Conservation (phyloP, 1,284 basidiomycete species). For the Tilletiopsis washingtonensis region DNA sequence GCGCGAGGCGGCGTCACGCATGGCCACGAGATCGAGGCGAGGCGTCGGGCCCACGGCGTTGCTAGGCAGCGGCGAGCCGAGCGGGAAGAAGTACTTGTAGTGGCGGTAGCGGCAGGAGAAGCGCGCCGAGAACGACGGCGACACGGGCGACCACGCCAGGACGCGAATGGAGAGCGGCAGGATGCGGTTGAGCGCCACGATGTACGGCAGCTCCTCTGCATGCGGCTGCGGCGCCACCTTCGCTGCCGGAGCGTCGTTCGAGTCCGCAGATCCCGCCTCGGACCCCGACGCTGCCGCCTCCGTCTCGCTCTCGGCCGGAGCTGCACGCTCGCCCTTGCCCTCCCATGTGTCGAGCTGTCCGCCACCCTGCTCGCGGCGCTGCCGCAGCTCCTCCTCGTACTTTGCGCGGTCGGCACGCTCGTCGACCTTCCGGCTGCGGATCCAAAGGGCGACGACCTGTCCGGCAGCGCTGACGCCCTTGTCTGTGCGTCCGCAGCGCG, state of each 20-base stretch:
- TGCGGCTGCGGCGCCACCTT: background rate
- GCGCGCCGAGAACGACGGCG: conserved; percentile 70
- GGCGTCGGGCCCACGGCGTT: background rate
- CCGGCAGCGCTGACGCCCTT: conserved; percentile 87
- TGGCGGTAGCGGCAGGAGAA: conserved; percentile 81
- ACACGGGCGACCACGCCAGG: conserved; percentile 92
- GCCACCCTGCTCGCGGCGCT: too few relatives aligned
- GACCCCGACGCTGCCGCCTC: too few relatives aligned
- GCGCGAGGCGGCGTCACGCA: conserved; percentile 66
- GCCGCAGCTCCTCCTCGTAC: background rate
- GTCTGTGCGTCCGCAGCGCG: conserved; percentile 87
- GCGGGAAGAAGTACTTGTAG: conserved; percentile 85
- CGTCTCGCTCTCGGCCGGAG: background rate
- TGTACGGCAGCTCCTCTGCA: conserved; percentile 63
- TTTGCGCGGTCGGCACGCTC: conserved; percentile 17
- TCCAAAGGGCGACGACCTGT: conserved; percentile 85
- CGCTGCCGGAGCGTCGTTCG: too few relatives aligned
- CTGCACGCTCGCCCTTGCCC: background rate
- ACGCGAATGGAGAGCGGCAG: conserved; percentile 82
- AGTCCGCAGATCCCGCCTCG: too few relatives aligned
- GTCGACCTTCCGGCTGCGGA: conserved; percentile 35
- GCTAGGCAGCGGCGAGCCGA: conserved; percentile 29
- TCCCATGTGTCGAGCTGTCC: too few relatives aligned
- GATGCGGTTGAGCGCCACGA: conserved; percentile 75
- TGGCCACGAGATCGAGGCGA: conserved; percentile 51